Evolutionary conservation across 1,284 basidiomycete species (phyloP), one percentile per base, ranked within the genome.

Genomic region (Trichosporon faecale): DNA sequence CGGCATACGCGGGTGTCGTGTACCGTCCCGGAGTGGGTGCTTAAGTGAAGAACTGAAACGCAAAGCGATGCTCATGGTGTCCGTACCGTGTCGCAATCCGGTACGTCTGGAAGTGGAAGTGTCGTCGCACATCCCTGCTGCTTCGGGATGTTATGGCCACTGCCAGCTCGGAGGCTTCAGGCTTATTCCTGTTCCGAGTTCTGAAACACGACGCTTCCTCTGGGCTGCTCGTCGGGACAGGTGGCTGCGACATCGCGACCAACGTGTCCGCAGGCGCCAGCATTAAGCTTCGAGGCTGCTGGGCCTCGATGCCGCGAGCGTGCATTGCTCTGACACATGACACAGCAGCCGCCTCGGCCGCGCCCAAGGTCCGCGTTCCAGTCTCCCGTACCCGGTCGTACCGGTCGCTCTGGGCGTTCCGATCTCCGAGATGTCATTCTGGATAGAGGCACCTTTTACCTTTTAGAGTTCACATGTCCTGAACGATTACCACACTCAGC

Each of bases 401-500:
- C 57, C 57, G 29, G 29, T 21, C 18, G 29, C 29, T 11, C 12
- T 25, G 49, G n/a, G 49, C 23, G 49, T 25, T 9, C n/a, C 7
- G 21, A 5, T 52, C 8, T 52, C 57, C 27, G 29, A 61, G 6
- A 23, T n/a, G 57, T 8, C 18, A 29, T 8, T 31, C 14, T 33
- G 57, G 49, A 52, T 52, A 31, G 29, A 61, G 57, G 57, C 29
- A 61, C 57, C 7, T n/a, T 33, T 61, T 61, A 33, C 18, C 14
- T 31, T n/a, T 61, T 31, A 61, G 14, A 60, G 55, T 60, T 60
- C 55, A 60, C 29, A 16, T 8, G 57, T 61, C 57, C 57, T 61
- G 57, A 61, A 12, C 11, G 5, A 29, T 31, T 29, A 61, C 27
- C 27, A 61, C 57, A 11, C 11, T 9, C 8, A 23, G 49, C 23